phyloP scores from a whole-genome alignment of 2,329 filamentous ascomycete species.

The Rachicladosporium sp. region DNA sequence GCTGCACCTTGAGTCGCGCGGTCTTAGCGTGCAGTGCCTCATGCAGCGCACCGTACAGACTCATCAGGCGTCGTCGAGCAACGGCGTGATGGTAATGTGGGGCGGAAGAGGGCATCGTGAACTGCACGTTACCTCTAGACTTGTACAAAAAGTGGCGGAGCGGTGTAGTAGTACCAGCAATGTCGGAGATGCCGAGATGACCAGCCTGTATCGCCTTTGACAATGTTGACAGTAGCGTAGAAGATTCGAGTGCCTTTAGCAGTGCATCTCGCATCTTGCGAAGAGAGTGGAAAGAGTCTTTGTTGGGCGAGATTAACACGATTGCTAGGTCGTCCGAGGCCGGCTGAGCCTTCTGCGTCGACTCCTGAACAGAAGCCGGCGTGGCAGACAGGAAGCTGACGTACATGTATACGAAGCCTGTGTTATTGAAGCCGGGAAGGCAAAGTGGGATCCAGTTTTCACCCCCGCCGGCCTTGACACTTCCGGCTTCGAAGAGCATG shows the following conservation, averaged over 20 bases:
- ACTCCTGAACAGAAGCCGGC: slow-evolving; percentile 6
- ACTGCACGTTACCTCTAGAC: slow-evolving; percentile 87
- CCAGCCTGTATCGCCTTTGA: slow-evolving; percentile 57
- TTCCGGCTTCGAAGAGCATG: slow-evolving; percentile 94
- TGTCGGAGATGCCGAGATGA: slow-evolving; percentile 58
- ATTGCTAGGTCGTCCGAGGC: slow-evolving; percentile 61
- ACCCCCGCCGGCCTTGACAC: slow-evolving; percentile 80
- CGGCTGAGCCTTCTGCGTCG: neutral
- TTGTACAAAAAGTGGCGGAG: slow-evolving; percentile 94
- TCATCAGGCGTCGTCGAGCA: slow-evolving; percentile 49
- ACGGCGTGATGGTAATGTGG: slow-evolving; percentile 46
- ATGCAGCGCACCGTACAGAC: slow-evolving; percentile 75
- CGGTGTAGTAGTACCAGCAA: slow-evolving; percentile 60
- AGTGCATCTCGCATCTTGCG: slow-evolving; percentile 56
- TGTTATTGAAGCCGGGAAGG: slow-evolving; percentile 91
- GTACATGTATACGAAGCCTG: slow-evolving; percentile 96
- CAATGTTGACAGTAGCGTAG: slow-evolving; percentile 63
- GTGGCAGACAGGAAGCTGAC: slow-evolving; percentile 71
- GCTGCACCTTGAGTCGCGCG: slow-evolving; percentile 74
- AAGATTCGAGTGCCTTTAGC: slow-evolving; percentile 60
- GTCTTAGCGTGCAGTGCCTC: slow-evolving; percentile 73
- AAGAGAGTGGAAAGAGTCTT: slow-evolving; percentile 85
- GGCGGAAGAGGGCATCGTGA: slow-evolving; percentile 73
- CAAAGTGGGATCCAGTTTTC: slow-evolving; percentile 98
- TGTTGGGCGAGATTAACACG: slow-evolving; percentile 81